Evolutionary conservation across 768 basidiomycete species (phyloP).

Genomic region (Pleurotus sapidus): DNA sequence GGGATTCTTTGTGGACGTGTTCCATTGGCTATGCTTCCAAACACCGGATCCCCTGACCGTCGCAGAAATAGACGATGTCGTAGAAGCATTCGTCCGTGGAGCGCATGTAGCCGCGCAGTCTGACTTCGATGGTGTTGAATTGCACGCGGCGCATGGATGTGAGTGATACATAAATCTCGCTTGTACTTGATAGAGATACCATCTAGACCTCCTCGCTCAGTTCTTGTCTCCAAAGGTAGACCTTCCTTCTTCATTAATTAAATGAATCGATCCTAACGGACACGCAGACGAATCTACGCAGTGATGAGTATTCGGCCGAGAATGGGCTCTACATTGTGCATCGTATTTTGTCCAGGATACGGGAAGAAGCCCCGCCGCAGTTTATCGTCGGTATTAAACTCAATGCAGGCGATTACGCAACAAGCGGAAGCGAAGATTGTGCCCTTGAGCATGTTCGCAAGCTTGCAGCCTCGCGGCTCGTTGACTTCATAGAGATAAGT

Average conservation of each 20-base stretch:
- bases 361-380: conserved; percentile 44
- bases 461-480: conserved; percentile 58
- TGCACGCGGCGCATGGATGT: conserved; percentile 90
- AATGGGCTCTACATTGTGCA: conserved; percentile 57
- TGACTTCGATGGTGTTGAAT: conserved; percentile 84
- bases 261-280: not conserved
- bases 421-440: conserved; percentile 29
- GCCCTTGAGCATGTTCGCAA: conserved; percentile 59
- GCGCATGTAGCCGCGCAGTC: conserved; percentile 60
- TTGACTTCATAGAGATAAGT: conserved; percentile 88
- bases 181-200: not conserved
- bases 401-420: conserved; percentile 73
- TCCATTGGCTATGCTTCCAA: conserved; percentile 58
- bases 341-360: conserved; percentile 54
- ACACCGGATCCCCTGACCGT: conserved; percentile 57
- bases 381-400: conserved; percentile 81
- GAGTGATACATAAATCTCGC: conserved; percentile 24
- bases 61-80: conserved; percentile 57
- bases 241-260: not conserved
- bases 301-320: conserved; percentile 55
- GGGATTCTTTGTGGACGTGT: conserved; percentile 26
- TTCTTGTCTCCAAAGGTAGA: conserved; percentile 73
- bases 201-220: conserved; percentile 70
- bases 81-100: conserved; percentile 63
- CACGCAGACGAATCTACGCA: conserved; percentile 42